Conservation (phyloP, 2,329 filamentous ascomycete genomes). For the Monosporascus sp. region DNA sequence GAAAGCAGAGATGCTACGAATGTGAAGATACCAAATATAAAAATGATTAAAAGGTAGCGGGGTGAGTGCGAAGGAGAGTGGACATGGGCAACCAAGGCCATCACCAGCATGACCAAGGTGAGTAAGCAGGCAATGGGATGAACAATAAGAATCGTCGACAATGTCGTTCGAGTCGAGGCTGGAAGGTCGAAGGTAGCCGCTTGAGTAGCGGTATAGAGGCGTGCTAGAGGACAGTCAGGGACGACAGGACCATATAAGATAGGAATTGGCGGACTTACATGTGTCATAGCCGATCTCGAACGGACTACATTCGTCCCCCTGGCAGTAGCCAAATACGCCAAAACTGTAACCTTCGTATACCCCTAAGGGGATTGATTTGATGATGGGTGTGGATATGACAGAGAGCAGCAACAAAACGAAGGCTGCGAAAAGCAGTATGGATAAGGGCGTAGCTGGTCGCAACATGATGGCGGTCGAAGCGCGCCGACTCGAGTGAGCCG, state of each 20-base stretch:
- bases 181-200: conserved; percentile 50
- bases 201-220: conserved; percentile 7
- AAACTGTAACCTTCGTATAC: conserved; percentile 72
- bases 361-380: conserved; percentile 78
- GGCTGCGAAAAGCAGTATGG: conserved; percentile 76
- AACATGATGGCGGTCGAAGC: conserved; percentile 57
- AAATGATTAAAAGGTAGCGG: conserved; percentile 75
- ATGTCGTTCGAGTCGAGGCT: conserved; percentile 46
- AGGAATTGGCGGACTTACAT: conserved; percentile 47
- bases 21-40: conserved; percentile 82
- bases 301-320: conserved; percentile 57
- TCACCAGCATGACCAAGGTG: conserved; percentile 75
- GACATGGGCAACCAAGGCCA: conserved; percentile 78
- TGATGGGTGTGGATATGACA: conserved; percentile 85
- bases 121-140: conserved; percentile 87
- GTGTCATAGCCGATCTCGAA: conserved; percentile 82
- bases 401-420: conserved; percentile 82
- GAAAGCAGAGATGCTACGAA: conserved; percentile 78
- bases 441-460: conserved; percentile 86
- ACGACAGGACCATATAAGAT: neutral
- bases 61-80: conserved; percentile 86
- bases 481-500: conserved; percentile 25
- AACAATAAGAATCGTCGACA: conserved; percentile 87
- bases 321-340: conserved; percentile 90
- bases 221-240: conserved; percentile 14